phyloP scores from a whole-genome alignment of 1,284 basidiomycete species.

The Malassezia japonica region DNA sequence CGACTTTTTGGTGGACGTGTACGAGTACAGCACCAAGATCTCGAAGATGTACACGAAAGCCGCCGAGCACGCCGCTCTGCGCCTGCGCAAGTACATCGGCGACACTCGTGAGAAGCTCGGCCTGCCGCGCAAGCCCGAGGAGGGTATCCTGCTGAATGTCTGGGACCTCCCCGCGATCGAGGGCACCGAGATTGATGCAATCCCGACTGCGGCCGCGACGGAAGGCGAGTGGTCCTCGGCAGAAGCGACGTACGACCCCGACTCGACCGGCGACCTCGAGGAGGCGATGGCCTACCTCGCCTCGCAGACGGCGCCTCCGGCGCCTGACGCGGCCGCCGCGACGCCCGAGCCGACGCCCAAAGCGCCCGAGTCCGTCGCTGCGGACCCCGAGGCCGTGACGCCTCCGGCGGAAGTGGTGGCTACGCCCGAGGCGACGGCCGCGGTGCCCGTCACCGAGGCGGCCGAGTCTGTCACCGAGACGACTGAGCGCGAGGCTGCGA shows the following conservation, averaged over 20 bases:
- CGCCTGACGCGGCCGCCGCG: not conserved
- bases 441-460: not conserved
- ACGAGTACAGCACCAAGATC: not conserved
- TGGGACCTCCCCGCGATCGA: not conserved
- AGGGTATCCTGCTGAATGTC: slow-evolving; percentile 2
- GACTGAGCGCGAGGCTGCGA: not conserved
- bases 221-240: not conserved
- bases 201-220: not conserved
- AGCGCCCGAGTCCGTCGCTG: not conserved
- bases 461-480: not conserved
- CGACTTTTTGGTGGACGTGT: not conserved
- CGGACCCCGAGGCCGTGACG: not conserved
- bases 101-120: slow-evolving; percentile 1
- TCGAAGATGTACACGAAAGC: not conserved
- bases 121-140: slow-evolving; percentile 1
- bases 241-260: not conserved
- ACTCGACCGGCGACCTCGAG: not conserved
- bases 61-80: not conserved
- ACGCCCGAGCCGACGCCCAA: not conserved
- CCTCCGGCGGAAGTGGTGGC: not conserved
- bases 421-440: not conserved
- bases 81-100: slow-evolving; percentile 7
- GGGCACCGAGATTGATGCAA: not conserved
- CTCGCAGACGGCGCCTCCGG: not conserved
- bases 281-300: not conserved